A percentile compares a stretch with the other conserved stretches of the same genome.
Conservation (phyloP, 345 rosid species). For the Sonneratia alba region DNA sequence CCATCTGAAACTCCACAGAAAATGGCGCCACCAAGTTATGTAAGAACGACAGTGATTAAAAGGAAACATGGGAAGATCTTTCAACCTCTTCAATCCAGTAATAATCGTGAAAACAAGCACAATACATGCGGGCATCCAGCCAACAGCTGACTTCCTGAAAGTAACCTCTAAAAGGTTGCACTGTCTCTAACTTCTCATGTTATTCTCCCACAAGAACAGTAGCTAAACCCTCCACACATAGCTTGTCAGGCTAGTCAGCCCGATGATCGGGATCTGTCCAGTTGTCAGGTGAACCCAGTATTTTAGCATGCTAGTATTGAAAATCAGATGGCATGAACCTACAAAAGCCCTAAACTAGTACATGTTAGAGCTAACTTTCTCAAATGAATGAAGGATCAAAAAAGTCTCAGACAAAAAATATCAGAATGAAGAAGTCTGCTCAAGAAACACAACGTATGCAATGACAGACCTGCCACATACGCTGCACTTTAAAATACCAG, state of each 20-base stretch:
- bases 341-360: not conserved
- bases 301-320: not conserved
- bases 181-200: not conserved
- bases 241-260: not conserved
- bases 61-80: not conserved
- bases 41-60: not conserved
- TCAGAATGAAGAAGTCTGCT: not conserved
- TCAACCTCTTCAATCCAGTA: not conserved
- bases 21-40: not conserved
- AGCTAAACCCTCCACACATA: not conserved
- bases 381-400: constrained; percentile 1
- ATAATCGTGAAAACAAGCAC: not conserved
- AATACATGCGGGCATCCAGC: not conserved
- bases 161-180: not conserved
- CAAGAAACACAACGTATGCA: constrained; percentile 8
- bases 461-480: constrained; percentile 43
- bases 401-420: not conserved
- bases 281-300: not conserved
- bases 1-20: not conserved
- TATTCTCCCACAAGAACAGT: not conserved
- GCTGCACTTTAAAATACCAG: constrained; percentile 25
- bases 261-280: not conserved
- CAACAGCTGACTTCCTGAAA: not conserved
- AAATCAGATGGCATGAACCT: not conserved
- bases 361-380: not conserved